phyloP scores from a whole-genome alignment of 495 filamentous ascomycete species.

The Venustampulla echinocandica region DNA sequence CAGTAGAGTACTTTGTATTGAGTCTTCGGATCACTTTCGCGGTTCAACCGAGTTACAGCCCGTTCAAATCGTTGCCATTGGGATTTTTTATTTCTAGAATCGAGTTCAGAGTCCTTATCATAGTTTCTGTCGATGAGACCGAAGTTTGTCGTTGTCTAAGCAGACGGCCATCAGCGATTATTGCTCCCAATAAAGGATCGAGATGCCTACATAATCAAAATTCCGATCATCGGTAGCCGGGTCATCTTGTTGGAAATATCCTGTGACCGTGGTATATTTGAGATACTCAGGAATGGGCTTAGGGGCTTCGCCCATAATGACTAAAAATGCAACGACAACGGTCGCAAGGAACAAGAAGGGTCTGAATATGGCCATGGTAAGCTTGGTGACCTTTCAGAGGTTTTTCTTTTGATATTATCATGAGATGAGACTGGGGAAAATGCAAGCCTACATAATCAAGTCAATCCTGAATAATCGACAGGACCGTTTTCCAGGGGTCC shows the following conservation, averaged over 20 bases:
- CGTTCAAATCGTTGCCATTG: conserved; percentile 61
- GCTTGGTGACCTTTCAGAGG: too few species aligned
- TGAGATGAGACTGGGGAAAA: too few species aligned
- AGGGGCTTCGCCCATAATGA: conserved; percentile 14
- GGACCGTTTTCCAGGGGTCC: too few species aligned
- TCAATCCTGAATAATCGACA: too few species aligned
- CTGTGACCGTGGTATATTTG: conserved; percentile 56
- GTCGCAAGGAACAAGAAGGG: conserved; percentile 18
- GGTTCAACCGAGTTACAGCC: conserved; percentile 48
- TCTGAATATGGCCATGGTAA: conserved; percentile 6
- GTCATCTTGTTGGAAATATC: conserved; percentile 66
- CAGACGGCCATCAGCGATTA: background rate
- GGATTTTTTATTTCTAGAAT: conserved; percentile 33
- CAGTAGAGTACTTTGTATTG: conserved; percentile 60
- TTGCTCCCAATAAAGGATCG: background rate
- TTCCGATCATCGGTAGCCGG: conserved; percentile 47
- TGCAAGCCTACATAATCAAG: too few species aligned
- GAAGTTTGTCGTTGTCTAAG: conserved; percentile 52
- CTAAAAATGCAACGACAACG: conserved; percentile 9
- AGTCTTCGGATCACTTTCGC: conserved; percentile 34
- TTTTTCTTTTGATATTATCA: background rate
- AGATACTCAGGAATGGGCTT: conserved; percentile 24
- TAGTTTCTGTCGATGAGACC: conserved; percentile 56
- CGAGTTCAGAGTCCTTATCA: conserved; percentile 34
- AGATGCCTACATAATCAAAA: conserved; percentile 55